Evolutionary conservation across 129 eudicot species (phyloP), one percentile per base, ranked within the genome.

Genomic region (Flaveria ramosissima): DNA sequence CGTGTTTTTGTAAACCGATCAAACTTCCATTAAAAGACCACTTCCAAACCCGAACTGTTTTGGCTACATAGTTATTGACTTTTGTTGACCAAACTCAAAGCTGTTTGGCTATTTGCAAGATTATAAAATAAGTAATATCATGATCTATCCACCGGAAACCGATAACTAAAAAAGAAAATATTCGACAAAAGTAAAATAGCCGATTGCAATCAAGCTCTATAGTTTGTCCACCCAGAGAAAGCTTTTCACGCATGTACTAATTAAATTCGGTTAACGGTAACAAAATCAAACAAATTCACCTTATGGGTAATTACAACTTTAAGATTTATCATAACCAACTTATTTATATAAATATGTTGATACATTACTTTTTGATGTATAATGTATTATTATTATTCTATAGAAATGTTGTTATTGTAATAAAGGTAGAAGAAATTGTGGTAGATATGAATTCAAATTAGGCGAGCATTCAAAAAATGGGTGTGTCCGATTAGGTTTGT

Each of bases 401-500:
- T 21, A 3, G 45, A 19, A 20, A 19, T 19, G 19, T 21, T 68
- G 13, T 11, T 45, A 8, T 68, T 15, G 23, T 20, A 21, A 50
- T n/a, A 48, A 39, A 11, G 62, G 21, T 12, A 4, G 42, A 19
- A 4, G 51, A 45, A 11, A 74, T 61, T 16, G 30, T 75, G 61
- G 67, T 79, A 24, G 78, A 26, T 51, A 55, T 43, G 83, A 72
- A 73, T 80, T 78, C 82, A 78, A 78, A 70, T 57, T 78, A 57
- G 82, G 76, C 63, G 32, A 70, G 81, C 42, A 77, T 73, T 72
- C 73, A 63, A 79, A 79, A 55, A 30, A n/a, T 59, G 57, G 71
- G 83, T 62, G 73, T 43, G 21, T 72, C 59, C 46, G 26, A 17
- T 63, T 64, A 79, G 65, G 46, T 43, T 68, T 24, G 57, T 60